phyloP scores from a whole-genome alignment of 1,139 yeast genomes.

The Kluyveromyces sp. region DNA sequence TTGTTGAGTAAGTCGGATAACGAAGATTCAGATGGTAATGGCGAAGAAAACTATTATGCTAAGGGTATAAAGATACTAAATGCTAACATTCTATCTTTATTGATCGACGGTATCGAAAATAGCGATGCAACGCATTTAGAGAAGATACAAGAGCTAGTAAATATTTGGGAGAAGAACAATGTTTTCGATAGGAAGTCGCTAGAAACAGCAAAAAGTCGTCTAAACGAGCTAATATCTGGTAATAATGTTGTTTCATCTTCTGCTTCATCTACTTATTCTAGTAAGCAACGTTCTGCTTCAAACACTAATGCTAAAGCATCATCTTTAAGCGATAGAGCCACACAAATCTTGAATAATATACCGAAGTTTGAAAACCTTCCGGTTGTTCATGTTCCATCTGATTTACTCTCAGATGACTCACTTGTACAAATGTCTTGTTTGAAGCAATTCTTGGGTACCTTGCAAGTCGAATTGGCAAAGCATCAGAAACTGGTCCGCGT shows the following conservation, averaged over 20 bases:
- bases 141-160: slow-evolving; percentile 75
- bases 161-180: slow-evolving; percentile 85
- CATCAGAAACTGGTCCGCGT: not conserved
- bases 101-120: slow-evolving; percentile 52
- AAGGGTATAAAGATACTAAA: slow-evolving; percentile 62
- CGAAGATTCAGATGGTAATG: slow-evolving; percentile 36
- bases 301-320: not conserved
- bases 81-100: slow-evolving; percentile 48
- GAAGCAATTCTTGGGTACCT: slow-evolving; percentile 36
- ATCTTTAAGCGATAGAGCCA: slow-evolving; percentile 1
- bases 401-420: slow-evolving; percentile 24
- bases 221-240: slow-evolving; percentile 38
- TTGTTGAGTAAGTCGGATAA: slow-evolving; percentile 69
- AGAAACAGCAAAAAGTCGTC: slow-evolving; percentile 48
- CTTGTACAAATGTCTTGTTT: slow-evolving; percentile 37
- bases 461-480: slow-evolving; percentile 29
- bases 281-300: not conserved
- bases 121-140: slow-evolving; percentile 48
- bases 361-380: slow-evolving; percentile 17
- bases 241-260: slow-evolving; percentile 32
- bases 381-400: slow-evolving; percentile 16
- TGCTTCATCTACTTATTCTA: slow-evolving; percentile 40
- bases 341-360: slow-evolving; percentile 20
- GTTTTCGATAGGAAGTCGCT: slow-evolving; percentile 60
- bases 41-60: slow-evolving; percentile 67